These are phyloP conservation scores for Pseudofabraea citricarpa DNA, from an alignment of 2,329 filamentous ascomycete species.

Conservation along the genomic window DNA sequence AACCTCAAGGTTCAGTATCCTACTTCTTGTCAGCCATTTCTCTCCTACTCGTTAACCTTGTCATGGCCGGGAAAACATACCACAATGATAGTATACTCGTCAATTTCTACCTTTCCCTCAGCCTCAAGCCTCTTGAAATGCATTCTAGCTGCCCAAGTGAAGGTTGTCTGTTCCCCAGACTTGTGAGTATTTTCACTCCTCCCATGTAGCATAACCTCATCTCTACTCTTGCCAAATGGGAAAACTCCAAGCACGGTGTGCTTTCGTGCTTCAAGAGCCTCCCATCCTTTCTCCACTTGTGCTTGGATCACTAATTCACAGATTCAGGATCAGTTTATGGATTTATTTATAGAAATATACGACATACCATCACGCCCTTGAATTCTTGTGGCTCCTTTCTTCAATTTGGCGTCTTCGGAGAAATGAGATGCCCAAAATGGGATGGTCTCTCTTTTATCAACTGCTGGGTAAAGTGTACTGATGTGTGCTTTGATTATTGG, in stretches of 20 bases:
- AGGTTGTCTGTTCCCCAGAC: not conserved
- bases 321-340: not conserved
- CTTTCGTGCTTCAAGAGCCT: not conserved
- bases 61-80: no score
- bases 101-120: not conserved
- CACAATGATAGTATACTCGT: constrained; percentile 1
- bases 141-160: not conserved
- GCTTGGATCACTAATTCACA: no score
- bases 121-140: not conserved
- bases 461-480: not conserved
- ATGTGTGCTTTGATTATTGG: not conserved
- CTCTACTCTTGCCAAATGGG: not conserved
- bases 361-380: not conserved
- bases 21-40: no score
- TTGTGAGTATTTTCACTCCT: not conserved
- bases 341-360: not conserved
- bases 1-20: no score
- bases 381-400: not conserved
- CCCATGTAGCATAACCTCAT: constrained; percentile 2
- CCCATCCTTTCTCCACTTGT: not conserved
- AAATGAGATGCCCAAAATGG: not conserved
- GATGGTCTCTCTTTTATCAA: not conserved
- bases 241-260: not conserved
- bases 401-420: not conserved
- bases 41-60: no score